Evolutionary conservation across 345 rosid genomes (phyloP).

Genomic region (Geranium rotundifolium): DNA sequence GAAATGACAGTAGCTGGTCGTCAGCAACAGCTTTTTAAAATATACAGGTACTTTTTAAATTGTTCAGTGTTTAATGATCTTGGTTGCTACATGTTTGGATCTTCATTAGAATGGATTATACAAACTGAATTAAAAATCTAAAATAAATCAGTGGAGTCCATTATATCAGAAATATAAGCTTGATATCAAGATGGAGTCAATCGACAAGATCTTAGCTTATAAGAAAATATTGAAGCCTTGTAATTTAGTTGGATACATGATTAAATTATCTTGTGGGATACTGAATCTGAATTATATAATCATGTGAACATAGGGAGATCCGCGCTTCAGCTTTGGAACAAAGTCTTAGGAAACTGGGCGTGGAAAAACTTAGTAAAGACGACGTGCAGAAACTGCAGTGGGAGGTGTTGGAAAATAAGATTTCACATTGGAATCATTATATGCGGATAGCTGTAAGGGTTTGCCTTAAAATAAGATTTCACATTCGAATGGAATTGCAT

Average conservation of each 20-base stretch:
- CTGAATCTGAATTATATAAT: background rate
- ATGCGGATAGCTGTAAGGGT: conserved; percentile 82
- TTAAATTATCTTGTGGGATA: background rate
- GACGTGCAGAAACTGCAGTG: conserved; percentile 98
- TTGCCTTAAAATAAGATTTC: conserved; percentile 6
- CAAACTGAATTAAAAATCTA: background rate
- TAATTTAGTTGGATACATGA: background rate
- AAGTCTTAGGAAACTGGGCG: conserved; percentile 79
- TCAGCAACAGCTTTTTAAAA: conserved; percentile 75
- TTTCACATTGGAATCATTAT: conserved; percentile 92
- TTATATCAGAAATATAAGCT: too few species aligned
- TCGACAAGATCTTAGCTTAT: too few species aligned
- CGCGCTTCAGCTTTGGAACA: conserved; percentile 87
- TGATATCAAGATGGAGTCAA: too few species aligned
- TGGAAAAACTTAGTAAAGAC: conserved; percentile 89
- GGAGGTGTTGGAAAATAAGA: conserved; percentile 96
- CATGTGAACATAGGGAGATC: conserved; percentile 43
- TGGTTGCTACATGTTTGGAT: background rate
- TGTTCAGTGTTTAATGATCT: background rate
- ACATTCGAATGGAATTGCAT: too few species aligned
- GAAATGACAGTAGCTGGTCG: conserved; percentile 90
- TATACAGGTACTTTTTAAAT: conserved; percentile 45
- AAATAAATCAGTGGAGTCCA: background rate
- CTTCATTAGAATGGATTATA: too few species aligned
- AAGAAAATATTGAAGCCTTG: background rate